Evolutionary conservation across 495 filamentous ascomycete genomes (phyloP), one percentile per base, ranked within the genome.

Genomic region (Podospora australis): DNA sequence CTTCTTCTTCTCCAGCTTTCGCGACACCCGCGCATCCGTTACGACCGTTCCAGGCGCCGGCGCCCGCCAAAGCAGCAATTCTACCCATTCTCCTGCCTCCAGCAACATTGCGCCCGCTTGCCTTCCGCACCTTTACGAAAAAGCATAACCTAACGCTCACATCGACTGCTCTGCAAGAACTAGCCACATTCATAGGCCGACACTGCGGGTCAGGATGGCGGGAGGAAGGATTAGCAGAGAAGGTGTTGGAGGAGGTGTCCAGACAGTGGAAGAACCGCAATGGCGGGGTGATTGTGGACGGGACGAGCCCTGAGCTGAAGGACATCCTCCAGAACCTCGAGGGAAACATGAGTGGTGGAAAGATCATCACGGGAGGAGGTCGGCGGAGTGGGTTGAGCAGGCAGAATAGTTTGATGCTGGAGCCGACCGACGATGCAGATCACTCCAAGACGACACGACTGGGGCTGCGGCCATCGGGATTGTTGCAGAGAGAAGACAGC

Each of bases 121-220:
- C 92, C 32, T 97, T 98, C 63, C 84, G 92, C 30, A 91, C 88
- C 0, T 94, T 98, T 55, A 98, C 92, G 6, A 95, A 96, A 69
- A 98, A 98, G 58, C 88, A 98, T 66, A 91, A 90, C 62, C 74
- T 98, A 29, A 97, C 90, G 0, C 82, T 98, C 30, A 95, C 88
- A 3, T 91, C 91, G 0, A 78, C 89, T 7, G 87, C 92, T 0
- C 74, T 98, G 1, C 80, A 89, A 63, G 78, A 83, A 8, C 72
- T 98, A 19, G 90, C 94, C 10, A 75, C 78, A 0, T 97, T 97
- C 59, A 84, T 97, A 29, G 92, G 92, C 10, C 85, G 84, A 42
- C 84, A 95, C 63, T 98, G 92, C 62, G 92, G 92, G 38, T 86
- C 89, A 29, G 90, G 84, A 81, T 98, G 92, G 92, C 79, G 92